Evolutionary conservation across 345 rosid genomes (phyloP).

Genomic region (Gynandropsis gynandra): DNA sequence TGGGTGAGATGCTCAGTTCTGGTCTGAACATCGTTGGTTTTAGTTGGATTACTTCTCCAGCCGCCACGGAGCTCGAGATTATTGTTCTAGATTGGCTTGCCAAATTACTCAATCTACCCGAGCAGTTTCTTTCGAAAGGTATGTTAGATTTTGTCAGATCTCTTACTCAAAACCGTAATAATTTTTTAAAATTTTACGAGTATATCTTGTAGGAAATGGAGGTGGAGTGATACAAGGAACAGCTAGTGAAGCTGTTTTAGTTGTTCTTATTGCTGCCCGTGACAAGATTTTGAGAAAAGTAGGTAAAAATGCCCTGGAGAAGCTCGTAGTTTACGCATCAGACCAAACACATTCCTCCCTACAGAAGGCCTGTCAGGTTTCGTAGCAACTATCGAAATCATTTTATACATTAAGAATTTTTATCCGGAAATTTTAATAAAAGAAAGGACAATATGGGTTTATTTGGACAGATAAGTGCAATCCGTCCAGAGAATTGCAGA

Average conservation of each 20-base stretch:
- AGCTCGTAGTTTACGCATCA: slow-evolving; percentile 78
- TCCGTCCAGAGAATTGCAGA: slow-evolving; percentile 64
- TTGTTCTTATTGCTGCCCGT: slow-evolving; percentile 70
- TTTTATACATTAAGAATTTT: background rate
- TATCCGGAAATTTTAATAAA: too few species aligned
- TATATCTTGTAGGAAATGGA: slow-evolving; percentile 53
- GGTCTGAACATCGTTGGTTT: slow-evolving; percentile 80
- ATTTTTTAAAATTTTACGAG: too few species aligned
- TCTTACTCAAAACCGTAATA: too few species aligned
- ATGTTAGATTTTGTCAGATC: background rate
- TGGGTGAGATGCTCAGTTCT: slow-evolving; percentile 96
- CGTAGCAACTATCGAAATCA: background rate
- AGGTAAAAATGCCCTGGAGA: slow-evolving; percentile 54
- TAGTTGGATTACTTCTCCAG: slow-evolving; percentile 92
- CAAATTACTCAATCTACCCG: slow-evolving; percentile 64
- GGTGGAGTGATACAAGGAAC: slow-evolving; percentile 95
- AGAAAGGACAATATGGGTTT: slow-evolving; percentile 6
- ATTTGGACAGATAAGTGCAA: slow-evolving; percentile 64
- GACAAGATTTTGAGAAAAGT: slow-evolving; percentile 44
- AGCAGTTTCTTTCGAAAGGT: slow-evolving; percentile 70
- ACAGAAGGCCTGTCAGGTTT: slow-evolving; percentile 86
- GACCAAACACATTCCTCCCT: slow-evolving; percentile 86
- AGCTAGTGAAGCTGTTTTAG: slow-evolving; percentile 91
- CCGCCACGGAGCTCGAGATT: slow-evolving; percentile 87
- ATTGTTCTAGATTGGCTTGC: slow-evolving; percentile 92